These are phyloP conservation scores for Pisolithus orientalis DNA, from an alignment of 768 basidiomycete genomes.

Conservation along the genomic window DNA sequence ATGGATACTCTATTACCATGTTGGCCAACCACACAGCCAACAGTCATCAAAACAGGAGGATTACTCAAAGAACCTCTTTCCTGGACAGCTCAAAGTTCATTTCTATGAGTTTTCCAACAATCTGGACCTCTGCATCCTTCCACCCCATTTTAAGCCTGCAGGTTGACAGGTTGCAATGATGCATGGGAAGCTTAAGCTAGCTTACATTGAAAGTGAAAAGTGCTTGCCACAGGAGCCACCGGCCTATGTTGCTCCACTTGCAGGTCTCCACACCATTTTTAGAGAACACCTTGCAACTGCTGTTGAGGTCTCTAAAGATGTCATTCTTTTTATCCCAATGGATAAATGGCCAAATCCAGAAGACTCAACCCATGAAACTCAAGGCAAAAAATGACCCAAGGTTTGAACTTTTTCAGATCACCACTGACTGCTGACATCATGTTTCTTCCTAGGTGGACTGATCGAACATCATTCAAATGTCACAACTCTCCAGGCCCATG, in stretches of 20 bases:
- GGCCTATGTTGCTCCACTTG: neutral
- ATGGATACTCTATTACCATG: neutral
- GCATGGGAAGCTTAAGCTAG: neutral
- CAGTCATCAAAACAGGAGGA: neutral
- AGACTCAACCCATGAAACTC: no score
- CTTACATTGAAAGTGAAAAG: neutral
- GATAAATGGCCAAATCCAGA: no score
- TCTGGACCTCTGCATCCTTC: neutral
- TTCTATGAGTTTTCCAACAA: neutral
- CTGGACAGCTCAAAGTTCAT: neutral
- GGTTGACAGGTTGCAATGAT: neutral
- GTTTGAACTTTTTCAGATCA: no score
- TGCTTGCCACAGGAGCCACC: neutral
- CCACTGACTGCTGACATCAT: no score
- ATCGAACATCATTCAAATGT: no score
- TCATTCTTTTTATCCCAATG: no score
- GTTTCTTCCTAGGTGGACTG: no score
- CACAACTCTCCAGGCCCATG: no score
- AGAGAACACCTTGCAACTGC: no score
- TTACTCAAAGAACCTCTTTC: neutral
- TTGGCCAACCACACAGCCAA: neutral
- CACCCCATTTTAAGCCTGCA: neutral
- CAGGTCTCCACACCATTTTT: no score
- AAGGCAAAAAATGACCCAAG: no score
- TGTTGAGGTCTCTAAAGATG: no score